Conservation (phyloP, 139 green algal genomes). For the Pseudopediastrum boryanum region DNA sequence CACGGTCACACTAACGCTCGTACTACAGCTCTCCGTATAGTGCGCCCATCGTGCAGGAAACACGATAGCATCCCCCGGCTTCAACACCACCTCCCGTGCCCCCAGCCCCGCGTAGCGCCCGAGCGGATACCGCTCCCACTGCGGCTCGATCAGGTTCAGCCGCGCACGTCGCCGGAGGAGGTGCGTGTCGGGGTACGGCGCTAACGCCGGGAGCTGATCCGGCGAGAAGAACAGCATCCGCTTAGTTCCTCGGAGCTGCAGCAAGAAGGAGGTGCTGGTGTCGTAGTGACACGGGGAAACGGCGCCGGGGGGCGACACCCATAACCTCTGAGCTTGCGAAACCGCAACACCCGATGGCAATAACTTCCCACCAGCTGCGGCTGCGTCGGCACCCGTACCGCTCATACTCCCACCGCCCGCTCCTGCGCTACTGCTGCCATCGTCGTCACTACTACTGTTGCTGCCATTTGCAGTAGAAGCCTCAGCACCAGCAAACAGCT, state of each 20-base stretch:
- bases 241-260: slow-evolving; percentile 47
- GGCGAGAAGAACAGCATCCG: slow-evolving; percentile 52
- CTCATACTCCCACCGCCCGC: neutral
- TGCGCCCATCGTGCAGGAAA: slow-evolving; percentile 56
- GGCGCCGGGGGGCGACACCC: slow-evolving; percentile 42
- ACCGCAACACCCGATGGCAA: slow-evolving; percentile 1
- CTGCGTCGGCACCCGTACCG: neutral
- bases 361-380: neutral
- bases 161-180: slow-evolving; percentile 41
- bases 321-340: slow-evolving; percentile 45
- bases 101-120: neutral
- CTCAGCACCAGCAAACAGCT: slow-evolving; percentile 7
- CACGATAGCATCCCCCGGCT: slow-evolving; percentile 55
- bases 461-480: slow-evolving; percentile 20
- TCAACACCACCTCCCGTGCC: slow-evolving; percentile 50
- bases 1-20: too few species aligned
- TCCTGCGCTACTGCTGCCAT: neutral
- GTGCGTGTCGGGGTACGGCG: slow-evolving; percentile 49
- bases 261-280: slow-evolving; percentile 37
- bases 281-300: slow-evolving; percentile 59
- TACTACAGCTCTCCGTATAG: slow-evolving; percentile 66
- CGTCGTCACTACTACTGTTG: slow-evolving; percentile 3
- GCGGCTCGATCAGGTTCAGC: slow-evolving; percentile 32
- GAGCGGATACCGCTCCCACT: slow-evolving; percentile 26
- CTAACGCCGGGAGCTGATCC: slow-evolving; percentile 30